Base-by-base conservation (phyloP, 2,329 filamentous ascomycete genomes). In the Venturiaceae sp. region DNA sequence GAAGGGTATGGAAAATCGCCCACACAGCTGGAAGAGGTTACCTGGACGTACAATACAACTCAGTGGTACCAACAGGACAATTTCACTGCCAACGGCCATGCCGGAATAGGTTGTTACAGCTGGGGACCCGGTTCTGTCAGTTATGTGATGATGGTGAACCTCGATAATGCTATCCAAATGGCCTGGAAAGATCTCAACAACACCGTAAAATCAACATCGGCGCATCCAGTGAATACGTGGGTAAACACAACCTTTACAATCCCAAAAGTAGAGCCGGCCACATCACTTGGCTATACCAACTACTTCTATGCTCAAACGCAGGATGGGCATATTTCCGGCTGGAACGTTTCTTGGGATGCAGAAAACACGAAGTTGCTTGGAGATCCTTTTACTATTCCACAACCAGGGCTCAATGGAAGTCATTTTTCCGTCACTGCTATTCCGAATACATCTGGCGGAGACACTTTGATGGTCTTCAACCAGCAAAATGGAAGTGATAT, bases 151-250 rank as follows among this genome's bases (percentile, higher is more conserved):
- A 67, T 77, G 58, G 69, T 73, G 14, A 73, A 74, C 58, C 58
- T 66, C 13, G 36, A 71, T 5, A 71, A 74, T 60, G 65, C 67
- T 3, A 67, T 73, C 1, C 71, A 76, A 53, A 67, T 77, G 33
- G 75, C 68, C 63, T 77, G 75, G 75, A 75, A 72, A 62, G 74
- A 77, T 58, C 72, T 71, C 2, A 71, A 75, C 60, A 67, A 63
- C 5, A 73, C 64, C 5, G 54, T 64, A 3, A 61, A 61, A 1
- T 64, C 66, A 3, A 69, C 65, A 1, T 62, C 65, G 5, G 36
- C 58, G 0, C 74, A 76, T 53, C 74, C 72, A 0, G 71, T 75
- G 63, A 75, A 75, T 37, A 60, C 64, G 2, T 76, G 73, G 72
- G 55, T 59, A 26, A 71, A 71, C 60, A 62, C 68, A 5, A 63